These are phyloP conservation scores for Pilaira anomala DNA, from an alignment of 192 early-diverging fungal genomes.

Conservation along the genomic window DNA sequence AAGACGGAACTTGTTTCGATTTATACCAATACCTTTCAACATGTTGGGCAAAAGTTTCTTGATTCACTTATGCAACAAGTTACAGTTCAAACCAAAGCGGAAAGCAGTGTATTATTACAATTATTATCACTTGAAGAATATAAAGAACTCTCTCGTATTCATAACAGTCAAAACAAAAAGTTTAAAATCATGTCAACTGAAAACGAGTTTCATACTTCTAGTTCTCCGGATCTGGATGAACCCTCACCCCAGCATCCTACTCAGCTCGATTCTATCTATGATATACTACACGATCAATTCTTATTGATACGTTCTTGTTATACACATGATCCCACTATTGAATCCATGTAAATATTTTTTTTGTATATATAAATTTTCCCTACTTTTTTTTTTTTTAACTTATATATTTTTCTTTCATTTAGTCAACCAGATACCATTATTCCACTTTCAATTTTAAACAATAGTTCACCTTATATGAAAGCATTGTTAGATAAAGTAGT, in stretches of 20 bases:
- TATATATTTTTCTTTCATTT: neutral
- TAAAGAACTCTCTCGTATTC: conserved; percentile 1
- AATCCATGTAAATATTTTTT: neutral
- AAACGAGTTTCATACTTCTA: neutral
- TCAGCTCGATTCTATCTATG: neutral
- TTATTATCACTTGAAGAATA: conserved; percentile 11
- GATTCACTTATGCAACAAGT: neutral
- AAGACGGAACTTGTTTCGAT: neutral
- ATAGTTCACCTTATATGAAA: conserved; percentile 3
- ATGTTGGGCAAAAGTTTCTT: conserved; percentile 12
- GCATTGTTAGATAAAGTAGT: neutral
- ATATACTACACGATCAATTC: conserved; percentile 1
- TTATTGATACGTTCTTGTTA: conserved; percentile 8
- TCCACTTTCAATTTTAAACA: conserved; percentile 1
- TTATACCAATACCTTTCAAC: conserved; percentile 7
- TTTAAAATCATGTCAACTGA: neutral
- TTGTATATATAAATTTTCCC: no score
- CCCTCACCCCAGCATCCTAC: conserved; percentile 5
- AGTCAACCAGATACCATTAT: conserved; percentile 12
- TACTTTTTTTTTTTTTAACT: neutral
- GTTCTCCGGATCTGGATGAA: neutral
- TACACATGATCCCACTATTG: neutral
- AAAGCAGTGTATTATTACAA: neutral
- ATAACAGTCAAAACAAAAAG: neutral
- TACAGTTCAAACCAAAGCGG: neutral